phyloP scores from a whole-genome alignment of 2,329 filamentous ascomycete genomes.

The Mariannaea sp. region DNA sequence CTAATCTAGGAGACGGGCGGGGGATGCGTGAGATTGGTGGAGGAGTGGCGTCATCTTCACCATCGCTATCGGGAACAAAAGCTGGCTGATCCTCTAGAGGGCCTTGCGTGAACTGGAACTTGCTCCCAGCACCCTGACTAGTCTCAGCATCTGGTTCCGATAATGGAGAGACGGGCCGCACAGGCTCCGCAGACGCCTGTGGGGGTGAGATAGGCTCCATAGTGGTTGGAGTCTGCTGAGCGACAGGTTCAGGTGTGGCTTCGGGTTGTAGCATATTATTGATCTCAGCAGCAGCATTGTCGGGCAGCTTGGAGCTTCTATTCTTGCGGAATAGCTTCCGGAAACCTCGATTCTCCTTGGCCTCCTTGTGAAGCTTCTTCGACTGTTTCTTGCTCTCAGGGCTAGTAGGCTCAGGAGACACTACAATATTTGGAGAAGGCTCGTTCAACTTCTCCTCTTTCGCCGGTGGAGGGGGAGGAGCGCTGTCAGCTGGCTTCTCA shows the following conservation, averaged over 20 bases:
- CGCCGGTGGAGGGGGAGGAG: conserved; percentile 32
- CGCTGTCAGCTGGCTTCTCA: conserved; percentile 21
- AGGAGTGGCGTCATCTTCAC: conserved; percentile 55
- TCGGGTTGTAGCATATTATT: conserved; percentile 56
- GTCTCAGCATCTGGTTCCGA: conserved; percentile 11
- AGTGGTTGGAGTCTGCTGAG: conserved; percentile 33
- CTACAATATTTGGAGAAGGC: conserved; percentile 28
- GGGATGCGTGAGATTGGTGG: conserved; percentile 56
- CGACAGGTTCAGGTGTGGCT: conserved; percentile 31
- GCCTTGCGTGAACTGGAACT: conserved; percentile 79
- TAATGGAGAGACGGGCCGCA: conserved; percentile 10
- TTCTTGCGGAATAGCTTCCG: conserved; percentile 72
- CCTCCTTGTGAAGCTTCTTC: conserved; percentile 62
- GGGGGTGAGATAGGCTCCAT: conserved; percentile 37
- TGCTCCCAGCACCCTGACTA: conserved; percentile 27
- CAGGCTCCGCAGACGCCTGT: conserved; percentile 22
- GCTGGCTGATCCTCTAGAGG: conserved; percentile 86
- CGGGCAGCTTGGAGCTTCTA: conserved; percentile 59
- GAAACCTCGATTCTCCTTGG: conserved; percentile 57
- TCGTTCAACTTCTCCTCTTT: conserved; percentile 35
- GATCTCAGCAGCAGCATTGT: conserved; percentile 57
- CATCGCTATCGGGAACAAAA: conserved; percentile 68
- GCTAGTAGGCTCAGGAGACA: conserved; percentile 42
- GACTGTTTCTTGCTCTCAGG: conserved; percentile 48
- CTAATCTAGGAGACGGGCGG: conserved; percentile 33